A percentile compares a stretch with the other conserved stretches of the same genome.
Conservation (phyloP, 805 yeast species). For the Kregervanrija fluxuum region DNA sequence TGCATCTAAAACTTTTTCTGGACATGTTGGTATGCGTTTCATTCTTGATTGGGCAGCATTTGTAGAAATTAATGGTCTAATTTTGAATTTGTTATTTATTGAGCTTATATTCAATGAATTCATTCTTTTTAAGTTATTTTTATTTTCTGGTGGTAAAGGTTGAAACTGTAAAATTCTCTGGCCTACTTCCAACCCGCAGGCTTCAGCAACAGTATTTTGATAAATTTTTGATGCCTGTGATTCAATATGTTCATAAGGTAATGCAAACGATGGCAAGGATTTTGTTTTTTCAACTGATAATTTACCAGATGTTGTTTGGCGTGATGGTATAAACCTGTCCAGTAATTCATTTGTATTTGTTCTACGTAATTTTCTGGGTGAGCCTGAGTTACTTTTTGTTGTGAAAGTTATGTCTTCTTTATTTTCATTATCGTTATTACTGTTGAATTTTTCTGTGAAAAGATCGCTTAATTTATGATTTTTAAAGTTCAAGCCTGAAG, state of each 20-base stretch:
- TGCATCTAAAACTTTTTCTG: conserved; percentile 91
- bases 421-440: no score
- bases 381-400: conserved; percentile 5
- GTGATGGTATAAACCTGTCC: conserved; percentile 57
- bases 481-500: no score
- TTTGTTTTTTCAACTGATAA: conserved; percentile 30
- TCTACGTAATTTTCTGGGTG: conserved; percentile 23
- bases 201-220: conserved; percentile 82
- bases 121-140: conserved; percentile 14
- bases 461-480: no score
- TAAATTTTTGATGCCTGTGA: conserved; percentile 51
- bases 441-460: no score
- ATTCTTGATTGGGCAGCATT: conserved; percentile 58
- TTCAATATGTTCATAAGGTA: conserved; percentile 48
- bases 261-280: conserved; percentile 26
- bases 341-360: conserved; percentile 30
- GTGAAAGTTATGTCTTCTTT: no score
- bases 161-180: conserved; percentile 80
- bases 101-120: conserved; percentile 11
- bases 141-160: conserved; percentile 71
- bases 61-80: conserved; percentile 25
- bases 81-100: conserved; percentile 11
- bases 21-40: conserved; percentile 76
- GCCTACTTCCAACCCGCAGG: conserved; percentile 83
- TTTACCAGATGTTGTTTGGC: conserved; percentile 43